Percentiles rank a stretch among this genome's conserved stretches.
phyloP scores from a whole-genome alignment of 2,329 filamentous ascomycete genomes.

The Zelopaecilomyces penicillatus region DNA sequence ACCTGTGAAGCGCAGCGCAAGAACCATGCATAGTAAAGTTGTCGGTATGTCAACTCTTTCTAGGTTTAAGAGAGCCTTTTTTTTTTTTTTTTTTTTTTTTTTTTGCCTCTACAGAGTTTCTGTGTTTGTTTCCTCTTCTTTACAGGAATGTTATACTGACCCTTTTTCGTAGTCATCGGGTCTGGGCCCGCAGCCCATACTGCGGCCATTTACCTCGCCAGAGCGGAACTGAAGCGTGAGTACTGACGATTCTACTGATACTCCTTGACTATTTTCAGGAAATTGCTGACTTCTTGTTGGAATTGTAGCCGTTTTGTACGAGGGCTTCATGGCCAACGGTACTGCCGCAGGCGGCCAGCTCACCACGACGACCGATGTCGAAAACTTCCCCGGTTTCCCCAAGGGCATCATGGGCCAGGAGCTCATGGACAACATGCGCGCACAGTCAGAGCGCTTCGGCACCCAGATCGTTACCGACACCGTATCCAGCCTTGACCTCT shows the following conservation, averaged over 20 bases:
- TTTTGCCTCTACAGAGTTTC: too few relatives aligned
- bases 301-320: constrained; percentile 70
- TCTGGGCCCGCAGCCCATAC: constrained; percentile 97
- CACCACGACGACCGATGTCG: constrained; percentile 95
- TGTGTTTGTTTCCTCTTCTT: too few relatives aligned
- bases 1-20: constrained; percentile 29
- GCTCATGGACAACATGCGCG: constrained; percentile 93
- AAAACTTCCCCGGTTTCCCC: constrained; percentile 96
- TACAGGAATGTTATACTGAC: too few relatives aligned
- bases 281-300: neutral
- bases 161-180: constrained; percentile 55
- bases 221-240: constrained; percentile 82
- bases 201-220: constrained; percentile 89
- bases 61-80: too few relatives aligned
- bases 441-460: constrained; percentile 84
- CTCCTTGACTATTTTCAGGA: constrained; percentile 6
- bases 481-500: constrained; percentile 79
- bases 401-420: constrained; percentile 77
- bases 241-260: constrained; percentile 5
- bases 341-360: constrained; percentile 94
- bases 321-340: constrained; percentile 95
- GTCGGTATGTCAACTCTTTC: constrained; percentile 55
- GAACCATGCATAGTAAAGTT: constrained; percentile 85
- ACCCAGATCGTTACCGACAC: constrained; percentile 92
- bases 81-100: too few relatives aligned